Conservation (phyloP, 2,329 filamentous ascomycete genomes). For the Penicillium sp. region DNA sequence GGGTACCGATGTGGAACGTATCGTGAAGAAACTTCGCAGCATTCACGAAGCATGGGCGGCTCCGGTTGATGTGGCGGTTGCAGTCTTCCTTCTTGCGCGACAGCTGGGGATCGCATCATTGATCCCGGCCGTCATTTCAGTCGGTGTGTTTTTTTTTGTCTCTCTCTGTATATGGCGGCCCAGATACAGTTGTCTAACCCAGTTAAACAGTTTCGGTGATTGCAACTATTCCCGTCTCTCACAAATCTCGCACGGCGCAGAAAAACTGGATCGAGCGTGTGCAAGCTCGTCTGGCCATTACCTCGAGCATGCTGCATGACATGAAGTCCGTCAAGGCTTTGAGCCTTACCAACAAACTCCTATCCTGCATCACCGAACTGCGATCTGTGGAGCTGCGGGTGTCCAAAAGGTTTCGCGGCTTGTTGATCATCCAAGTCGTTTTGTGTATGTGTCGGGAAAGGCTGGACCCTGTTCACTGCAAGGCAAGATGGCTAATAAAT, state of each 20-base stretch:
- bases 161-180: too few species aligned
- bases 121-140: constrained; percentile 28
- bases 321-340: constrained; percentile 44
- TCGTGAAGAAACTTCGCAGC: constrained; percentile 18
- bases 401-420: constrained; percentile 12
- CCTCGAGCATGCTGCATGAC: constrained; percentile 34
- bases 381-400: constrained; percentile 13
- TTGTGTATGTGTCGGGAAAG: constrained; percentile 7
- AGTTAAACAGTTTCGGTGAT: constrained; percentile 4
- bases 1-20: constrained; percentile 40
- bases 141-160: constrained; percentile 15
- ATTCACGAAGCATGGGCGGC: constrained; percentile 33
- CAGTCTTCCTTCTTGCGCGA: constrained; percentile 28
- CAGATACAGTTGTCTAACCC: background rate
- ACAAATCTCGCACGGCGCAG: constrained; percentile 16
- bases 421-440: constrained; percentile 7
- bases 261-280: constrained; percentile 39
- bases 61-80: constrained; percentile 34
- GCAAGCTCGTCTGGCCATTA: constrained; percentile 36
- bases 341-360: constrained; percentile 33
- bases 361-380: constrained; percentile 18
- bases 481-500: background rate
- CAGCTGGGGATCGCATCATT: constrained; percentile 31
- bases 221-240: constrained; percentile 6
- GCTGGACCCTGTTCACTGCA: too few species aligned